Evolutionary conservation across 306 rosid species (phyloP), one percentile per base, ranked within the genome.

Genomic region (Cucurbita argyrosperma): DNA sequence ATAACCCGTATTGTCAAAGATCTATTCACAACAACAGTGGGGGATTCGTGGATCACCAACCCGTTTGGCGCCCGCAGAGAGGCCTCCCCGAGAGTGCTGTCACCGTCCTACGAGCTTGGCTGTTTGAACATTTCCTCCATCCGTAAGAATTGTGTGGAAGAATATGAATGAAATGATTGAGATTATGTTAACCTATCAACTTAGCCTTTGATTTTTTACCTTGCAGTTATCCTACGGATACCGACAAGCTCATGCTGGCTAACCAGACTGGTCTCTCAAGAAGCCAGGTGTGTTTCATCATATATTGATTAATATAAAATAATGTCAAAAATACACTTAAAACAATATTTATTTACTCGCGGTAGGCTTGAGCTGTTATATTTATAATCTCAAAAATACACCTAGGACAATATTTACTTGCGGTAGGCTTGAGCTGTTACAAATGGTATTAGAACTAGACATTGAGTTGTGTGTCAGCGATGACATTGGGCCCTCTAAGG

Each of bases 61-160:
- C 96, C n/a, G 89, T 85, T 10, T 92, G 98, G 98, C 79, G 96
- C 53, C 98, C 96, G 47, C 98, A 92, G 68, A 68, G 98, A 71
- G 98, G 98, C 16, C 96, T 92, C 66, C 98, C 98, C 4, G 96
- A 92, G 53, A 89, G 96, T 0, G 92, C 98, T 0, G 96, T 92
- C 10, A 73, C 87, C 3, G 87, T 90, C 74, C 96, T 92, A 26
- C 75, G 96, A 59, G 92, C 96, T 10, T 92, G 98, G 98, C 77
- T 92, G 37, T 92, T 90, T 13, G 96, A 92, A 59, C 96, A 92
- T 66, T 92, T 92, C 82, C 84, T 92, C 42, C 96, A 92, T 65
- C 98, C 98, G 98, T 92, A 86, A 85, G 96, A 80, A 4, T 16
- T 21, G n/a, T n/a, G 69, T 39, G 14, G 15, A 49, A 38, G 14